These are phyloP conservation scores for Clitopilus hobsonii DNA, from an alignment of 768 basidiomycete species.

Conservation along the genomic window DNA sequence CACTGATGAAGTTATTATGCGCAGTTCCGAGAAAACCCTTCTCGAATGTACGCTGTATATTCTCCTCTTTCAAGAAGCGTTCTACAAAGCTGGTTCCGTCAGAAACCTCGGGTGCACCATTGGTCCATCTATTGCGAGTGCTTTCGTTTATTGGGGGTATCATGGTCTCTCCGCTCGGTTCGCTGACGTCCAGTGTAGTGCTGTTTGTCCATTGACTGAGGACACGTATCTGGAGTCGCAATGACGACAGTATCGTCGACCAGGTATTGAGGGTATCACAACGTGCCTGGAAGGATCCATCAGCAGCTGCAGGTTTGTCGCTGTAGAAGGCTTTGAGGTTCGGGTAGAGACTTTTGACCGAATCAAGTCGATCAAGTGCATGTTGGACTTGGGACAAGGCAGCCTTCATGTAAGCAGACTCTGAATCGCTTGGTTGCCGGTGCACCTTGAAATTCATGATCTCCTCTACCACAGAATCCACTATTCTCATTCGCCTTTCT, in stretches of 20 bases:
- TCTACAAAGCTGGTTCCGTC: slow-evolving; percentile 89
- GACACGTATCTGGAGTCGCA: slow-evolving; percentile 76
- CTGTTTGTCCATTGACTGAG: slow-evolving; percentile 93
- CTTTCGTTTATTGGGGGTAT: slow-evolving; percentile 33
- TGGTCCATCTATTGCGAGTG: slow-evolving; percentile 14
- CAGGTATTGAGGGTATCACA: slow-evolving; percentile 89
- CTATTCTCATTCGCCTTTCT: slow-evolving; percentile 74
- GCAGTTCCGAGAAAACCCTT: slow-evolving; percentile 86
- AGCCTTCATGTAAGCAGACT: slow-evolving; percentile 29
- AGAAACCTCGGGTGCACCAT: slow-evolving; percentile 21
- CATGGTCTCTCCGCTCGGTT: slow-evolving; percentile 68
- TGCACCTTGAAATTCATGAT: slow-evolving; percentile 70
- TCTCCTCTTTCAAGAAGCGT: slow-evolving; percentile 91
- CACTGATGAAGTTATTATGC: slow-evolving; percentile 69
- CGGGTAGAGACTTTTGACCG: slow-evolving; percentile 85
- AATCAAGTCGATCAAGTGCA: slow-evolving; percentile 71
- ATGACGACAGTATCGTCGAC: slow-evolving; percentile 81
- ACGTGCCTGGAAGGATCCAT: slow-evolving; percentile 68
- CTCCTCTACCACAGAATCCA: slow-evolving; percentile 83
- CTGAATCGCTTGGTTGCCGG: slow-evolving; percentile 25
- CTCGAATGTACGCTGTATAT: slow-evolving; percentile 92
- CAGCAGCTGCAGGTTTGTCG: slow-evolving; percentile 71
- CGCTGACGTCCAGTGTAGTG: slow-evolving; percentile 83
- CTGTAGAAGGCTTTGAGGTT: slow-evolving; percentile 72
- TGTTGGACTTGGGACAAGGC: slow-evolving; percentile 60